Percentiles rank a stretch among this genome's conserved stretches.
Evolutionary conservation across 768 basidiomycete genomes (phyloP).

Genomic region (Boletus rubescentipes): DNA sequence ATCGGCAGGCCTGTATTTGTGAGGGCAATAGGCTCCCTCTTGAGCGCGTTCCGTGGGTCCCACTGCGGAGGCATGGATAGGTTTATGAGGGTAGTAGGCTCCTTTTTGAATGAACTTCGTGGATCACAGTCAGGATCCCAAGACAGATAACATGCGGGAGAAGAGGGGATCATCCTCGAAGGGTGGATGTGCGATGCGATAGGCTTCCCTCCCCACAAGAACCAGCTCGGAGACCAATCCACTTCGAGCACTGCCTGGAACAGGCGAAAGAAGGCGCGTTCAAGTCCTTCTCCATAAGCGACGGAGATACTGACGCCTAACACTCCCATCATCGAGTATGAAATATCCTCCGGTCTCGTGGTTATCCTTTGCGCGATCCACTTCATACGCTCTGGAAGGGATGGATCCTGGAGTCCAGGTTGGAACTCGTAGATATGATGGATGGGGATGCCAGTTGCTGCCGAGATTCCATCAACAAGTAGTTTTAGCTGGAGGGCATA

Average conservation of each 20-base stretch:
- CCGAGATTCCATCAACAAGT: background rate
- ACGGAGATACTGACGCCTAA: constrained; percentile 14
- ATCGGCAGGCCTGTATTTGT: no score
- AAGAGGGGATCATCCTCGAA: no score
- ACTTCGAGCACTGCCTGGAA: constrained; percentile 5
- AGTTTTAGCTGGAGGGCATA: background rate
- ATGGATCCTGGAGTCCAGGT: background rate
- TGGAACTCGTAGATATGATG: background rate
- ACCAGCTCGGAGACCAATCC: background rate
- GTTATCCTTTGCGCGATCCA: constrained; percentile 18
- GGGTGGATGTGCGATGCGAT: no score
- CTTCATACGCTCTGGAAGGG: constrained; percentile 4
- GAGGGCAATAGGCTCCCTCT: no score
- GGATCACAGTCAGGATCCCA: no score
- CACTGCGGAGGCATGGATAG: no score
- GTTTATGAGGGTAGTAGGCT: no score
- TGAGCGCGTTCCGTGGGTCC: no score
- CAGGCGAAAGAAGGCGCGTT: constrained; percentile 12
- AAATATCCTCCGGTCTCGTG: constrained; percentile 17
- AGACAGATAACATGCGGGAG: no score
- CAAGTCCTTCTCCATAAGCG: constrained; percentile 18
- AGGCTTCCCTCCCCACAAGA: no score
- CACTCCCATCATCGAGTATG: constrained; percentile 20
- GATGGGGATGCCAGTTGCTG: background rate
- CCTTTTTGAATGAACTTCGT: no score